These are phyloP conservation scores for Apiotrichum porosum DNA, from an alignment of 1,284 basidiomycete genomes.

Conservation along the genomic window DNA sequence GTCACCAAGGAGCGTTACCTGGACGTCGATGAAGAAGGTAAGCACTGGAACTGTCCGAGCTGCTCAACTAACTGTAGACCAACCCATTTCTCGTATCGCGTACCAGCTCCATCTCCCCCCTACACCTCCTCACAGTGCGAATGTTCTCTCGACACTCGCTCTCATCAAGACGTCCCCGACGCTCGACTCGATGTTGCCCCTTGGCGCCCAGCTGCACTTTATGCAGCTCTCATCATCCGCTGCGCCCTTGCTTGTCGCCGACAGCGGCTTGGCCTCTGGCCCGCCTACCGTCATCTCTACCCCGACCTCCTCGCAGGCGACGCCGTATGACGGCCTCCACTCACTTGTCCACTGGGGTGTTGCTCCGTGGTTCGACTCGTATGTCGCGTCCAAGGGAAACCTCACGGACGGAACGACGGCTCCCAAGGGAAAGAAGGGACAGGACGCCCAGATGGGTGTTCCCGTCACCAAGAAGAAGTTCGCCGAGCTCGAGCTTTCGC, in stretches of 20 bases:
- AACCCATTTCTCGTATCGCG: slow-evolving; percentile 24
- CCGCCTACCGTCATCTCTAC: slow-evolving; percentile 38
- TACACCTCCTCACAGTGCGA: slow-evolving; percentile 58
- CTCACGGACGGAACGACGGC: slow-evolving; percentile 54
- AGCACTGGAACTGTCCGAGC: slow-evolving; percentile 5
- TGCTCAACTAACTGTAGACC: slow-evolving; percentile 20
- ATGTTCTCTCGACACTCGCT: slow-evolving; percentile 79
- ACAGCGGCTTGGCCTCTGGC: slow-evolving; percentile 28
- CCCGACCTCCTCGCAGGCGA: slow-evolving; percentile 39
- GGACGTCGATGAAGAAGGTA: slow-evolving; percentile 38
- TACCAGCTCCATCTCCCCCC: slow-evolving; percentile 47
- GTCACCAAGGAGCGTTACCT: slow-evolving; percentile 38
- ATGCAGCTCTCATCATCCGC: slow-evolving; percentile 64
- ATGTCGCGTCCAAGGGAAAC: slow-evolving; percentile 57
- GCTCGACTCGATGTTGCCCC: slow-evolving; percentile 70
- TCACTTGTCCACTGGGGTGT: slow-evolving; percentile 95
- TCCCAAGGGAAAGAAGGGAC: slow-evolving; percentile 62
- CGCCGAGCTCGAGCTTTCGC: slow-evolving; percentile 92
- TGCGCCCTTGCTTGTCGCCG: slow-evolving; percentile 22
- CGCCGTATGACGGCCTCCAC: slow-evolving; percentile 92
- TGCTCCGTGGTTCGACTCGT: slow-evolving; percentile 97
- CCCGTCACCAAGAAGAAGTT: slow-evolving; percentile 99
- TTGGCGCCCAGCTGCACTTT: slow-evolving; percentile 84
- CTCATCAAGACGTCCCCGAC: slow-evolving; percentile 87
- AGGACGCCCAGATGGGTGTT: slow-evolving; percentile 81